A percentile compares a stretch with the other conserved stretches of the same genome.
Conservation (phyloP, 495 filamentous ascomycete species). For the Xylaria grammica region DNA sequence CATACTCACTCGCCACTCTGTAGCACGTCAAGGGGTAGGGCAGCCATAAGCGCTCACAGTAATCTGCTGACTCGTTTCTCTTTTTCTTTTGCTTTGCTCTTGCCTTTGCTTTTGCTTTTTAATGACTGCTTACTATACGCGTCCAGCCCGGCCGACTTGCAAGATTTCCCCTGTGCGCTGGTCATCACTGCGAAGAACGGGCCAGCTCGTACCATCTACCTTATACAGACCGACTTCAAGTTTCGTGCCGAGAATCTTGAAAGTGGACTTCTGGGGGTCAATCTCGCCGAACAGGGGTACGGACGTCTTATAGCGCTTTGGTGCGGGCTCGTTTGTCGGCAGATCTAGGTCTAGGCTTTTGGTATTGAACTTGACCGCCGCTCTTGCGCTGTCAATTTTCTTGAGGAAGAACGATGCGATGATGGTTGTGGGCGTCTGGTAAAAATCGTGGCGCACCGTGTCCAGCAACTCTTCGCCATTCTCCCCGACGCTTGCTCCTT, state of each 20-base stretch:
- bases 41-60: too few species aligned
- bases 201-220: constrained; percentile 83
- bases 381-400: constrained; percentile 86
- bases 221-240: constrained; percentile 86
- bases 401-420: constrained; percentile 95
- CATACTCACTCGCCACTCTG: too few species aligned
- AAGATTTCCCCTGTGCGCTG: constrained; percentile 77
- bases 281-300: constrained; percentile 80
- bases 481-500: constrained; percentile 40
- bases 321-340: constrained; percentile 72
- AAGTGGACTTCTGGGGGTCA: constrained; percentile 72
- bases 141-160: constrained; percentile 79
- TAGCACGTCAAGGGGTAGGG: not conserved
- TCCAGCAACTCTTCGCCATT: constrained; percentile 65
- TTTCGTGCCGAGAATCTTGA: constrained; percentile 93
- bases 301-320: constrained; percentile 77
- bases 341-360: constrained; percentile 74
- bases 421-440: constrained; percentile 84
- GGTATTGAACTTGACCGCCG: constrained; percentile 68
- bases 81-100: not conserved
- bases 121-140: constrained; percentile 49
- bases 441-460: constrained; percentile 86
- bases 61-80: not conserved
- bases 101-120: not conserved
- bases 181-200: constrained; percentile 86